A percentile compares a stretch with the other conserved stretches of the same genome.
Evolutionary conservation across 225 moss, liverwort and hornwort genomes (phyloP).

Genomic region (Physcomitrium patens): DNA sequence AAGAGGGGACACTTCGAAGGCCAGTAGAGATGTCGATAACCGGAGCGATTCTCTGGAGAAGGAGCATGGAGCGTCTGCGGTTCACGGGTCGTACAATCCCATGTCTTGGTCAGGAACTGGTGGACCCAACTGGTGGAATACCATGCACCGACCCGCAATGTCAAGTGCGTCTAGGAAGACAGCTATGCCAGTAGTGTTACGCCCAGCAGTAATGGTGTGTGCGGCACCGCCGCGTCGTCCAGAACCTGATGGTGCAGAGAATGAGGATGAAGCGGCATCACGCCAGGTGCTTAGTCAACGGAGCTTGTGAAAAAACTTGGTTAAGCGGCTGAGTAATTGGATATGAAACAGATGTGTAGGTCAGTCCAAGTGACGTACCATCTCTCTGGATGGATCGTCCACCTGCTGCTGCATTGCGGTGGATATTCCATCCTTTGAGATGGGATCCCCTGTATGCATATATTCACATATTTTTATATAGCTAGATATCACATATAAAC

Average conservation of each 20-base stretch:
- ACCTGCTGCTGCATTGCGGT: constrained; percentile 14
- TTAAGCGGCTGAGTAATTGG: constrained; percentile 24
- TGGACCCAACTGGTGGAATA: constrained; percentile 21
- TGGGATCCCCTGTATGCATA: constrained; percentile 34
- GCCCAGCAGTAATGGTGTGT: constrained; percentile 31
- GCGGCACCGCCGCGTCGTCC: constrained; percentile 19
- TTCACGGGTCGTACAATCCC: constrained; percentile 34
- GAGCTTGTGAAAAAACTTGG: constrained; percentile 45
- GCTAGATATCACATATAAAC: constrained; percentile 22
- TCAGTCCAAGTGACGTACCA: constrained; percentile 69
- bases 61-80: constrained; percentile 24
- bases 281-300: constrained; percentile 75
- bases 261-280: constrained; percentile 55
- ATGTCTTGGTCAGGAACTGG: constrained; percentile 31
- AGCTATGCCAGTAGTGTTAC: constrained; percentile 31
- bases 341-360: constrained; percentile 49
- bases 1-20: constrained; percentile 25
- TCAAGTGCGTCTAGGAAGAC: constrained; percentile 22
- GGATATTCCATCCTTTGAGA: constrained; percentile 42
- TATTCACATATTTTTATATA: constrained; percentile 19
- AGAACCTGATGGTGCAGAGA: constrained; percentile 28
- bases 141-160: constrained; percentile 18
- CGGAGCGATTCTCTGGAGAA: constrained; percentile 15
- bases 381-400: constrained; percentile 74
- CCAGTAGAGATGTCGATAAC: constrained; percentile 12